Percentiles rank a stretch among this genome's conserved stretches.
Evolutionary conservation across 2,329 filamentous ascomycete genomes (phyloP).

Genomic region (Bipolaris zeicola): DNA sequence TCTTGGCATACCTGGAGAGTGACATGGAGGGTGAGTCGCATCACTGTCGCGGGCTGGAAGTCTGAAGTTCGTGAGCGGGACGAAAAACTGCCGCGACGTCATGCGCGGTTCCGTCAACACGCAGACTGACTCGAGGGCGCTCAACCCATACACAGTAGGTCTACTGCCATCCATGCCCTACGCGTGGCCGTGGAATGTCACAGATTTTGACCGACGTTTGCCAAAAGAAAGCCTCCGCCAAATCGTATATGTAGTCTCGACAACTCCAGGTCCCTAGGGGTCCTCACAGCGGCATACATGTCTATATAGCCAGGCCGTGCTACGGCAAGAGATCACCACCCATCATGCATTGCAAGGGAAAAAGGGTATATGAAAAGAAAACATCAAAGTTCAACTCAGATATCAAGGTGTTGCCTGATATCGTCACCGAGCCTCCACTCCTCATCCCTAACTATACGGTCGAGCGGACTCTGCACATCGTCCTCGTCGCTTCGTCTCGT

Average conservation of each 20-base stretch:
- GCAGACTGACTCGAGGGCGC: conserved; percentile 6
- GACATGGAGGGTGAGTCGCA: conserved; percentile 45
- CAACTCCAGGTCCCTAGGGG: not conserved
- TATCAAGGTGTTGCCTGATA: conserved; percentile 3
- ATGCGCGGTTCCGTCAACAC: conserved; percentile 8
- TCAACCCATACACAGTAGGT: not conserved
- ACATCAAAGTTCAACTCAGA: not conserved
- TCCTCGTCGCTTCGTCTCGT: conserved; percentile 51
- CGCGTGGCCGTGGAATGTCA: no score
- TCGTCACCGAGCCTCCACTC: conserved; percentile 58
- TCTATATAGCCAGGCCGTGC: not conserved
- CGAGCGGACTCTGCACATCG: conserved; percentile 57
- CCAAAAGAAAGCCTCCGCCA: no score
- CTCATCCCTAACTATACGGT: conserved; percentile 57
- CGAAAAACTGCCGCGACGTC: conserved; percentile 21
- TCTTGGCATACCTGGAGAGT: conserved; percentile 44
- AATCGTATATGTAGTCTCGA: not conserved
- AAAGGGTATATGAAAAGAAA: not conserved
- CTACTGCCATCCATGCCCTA: no score
- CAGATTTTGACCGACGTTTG: no score
- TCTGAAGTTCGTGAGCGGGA: conserved; percentile 10
- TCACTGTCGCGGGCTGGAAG: conserved; percentile 17
- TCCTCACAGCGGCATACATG: not conserved
- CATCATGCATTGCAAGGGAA: not conserved
- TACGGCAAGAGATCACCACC: not conserved